Percentiles rank a stretch among this genome's conserved stretches.
phyloP scores from a whole-genome alignment of 495 filamentous ascomycete species.

The Aspergillus haitiensis region DNA sequence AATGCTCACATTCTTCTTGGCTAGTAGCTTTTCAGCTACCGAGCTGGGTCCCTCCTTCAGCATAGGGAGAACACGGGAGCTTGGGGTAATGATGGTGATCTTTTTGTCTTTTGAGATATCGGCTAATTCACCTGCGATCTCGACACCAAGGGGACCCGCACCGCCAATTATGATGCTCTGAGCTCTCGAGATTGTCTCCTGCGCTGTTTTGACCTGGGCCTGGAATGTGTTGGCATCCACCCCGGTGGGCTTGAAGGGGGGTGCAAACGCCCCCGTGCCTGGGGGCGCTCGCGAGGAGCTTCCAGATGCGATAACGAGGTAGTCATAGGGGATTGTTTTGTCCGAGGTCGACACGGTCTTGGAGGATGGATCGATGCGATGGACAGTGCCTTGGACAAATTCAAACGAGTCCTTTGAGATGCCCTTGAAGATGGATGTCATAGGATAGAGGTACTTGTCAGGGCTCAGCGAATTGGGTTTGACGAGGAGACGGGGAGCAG shows the following conservation, averaged over 20 bases:
- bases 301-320: conserved; percentile 55
- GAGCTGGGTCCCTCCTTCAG: conserved; percentile 31
- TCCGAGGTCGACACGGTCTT: conserved; percentile 47
- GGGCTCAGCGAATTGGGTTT: conserved; percentile 41
- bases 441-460: conserved; percentile 48
- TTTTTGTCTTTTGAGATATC: conserved; percentile 44
- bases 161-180: conserved; percentile 65
- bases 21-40: conserved; percentile 30
- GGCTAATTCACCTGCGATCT: conserved; percentile 60
- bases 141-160: conserved; percentile 67
- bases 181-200: conserved; percentile 49
- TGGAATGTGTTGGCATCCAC: conserved; percentile 41
- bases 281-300: conserved; percentile 47
- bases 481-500: conserved; percentile 48
- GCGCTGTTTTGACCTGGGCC: conserved; percentile 42
- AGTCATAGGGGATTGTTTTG: conserved; percentile 47
- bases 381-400: conserved; percentile 56
- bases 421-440: conserved; percentile 52
- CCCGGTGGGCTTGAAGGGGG: conserved; percentile 54
- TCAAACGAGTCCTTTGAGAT: conserved; percentile 52
- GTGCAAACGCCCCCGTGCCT: conserved; percentile 36
- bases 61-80: conserved; percentile 34
- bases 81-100: conserved; percentile 49
- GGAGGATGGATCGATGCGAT: conserved; percentile 42
- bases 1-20: conserved; percentile 26